Evolutionary conservation across 2,329 filamentous ascomycete species (phyloP), one percentile per base, ranked within the genome.

Genomic region (Dothideomycetidae sp.): DNA sequence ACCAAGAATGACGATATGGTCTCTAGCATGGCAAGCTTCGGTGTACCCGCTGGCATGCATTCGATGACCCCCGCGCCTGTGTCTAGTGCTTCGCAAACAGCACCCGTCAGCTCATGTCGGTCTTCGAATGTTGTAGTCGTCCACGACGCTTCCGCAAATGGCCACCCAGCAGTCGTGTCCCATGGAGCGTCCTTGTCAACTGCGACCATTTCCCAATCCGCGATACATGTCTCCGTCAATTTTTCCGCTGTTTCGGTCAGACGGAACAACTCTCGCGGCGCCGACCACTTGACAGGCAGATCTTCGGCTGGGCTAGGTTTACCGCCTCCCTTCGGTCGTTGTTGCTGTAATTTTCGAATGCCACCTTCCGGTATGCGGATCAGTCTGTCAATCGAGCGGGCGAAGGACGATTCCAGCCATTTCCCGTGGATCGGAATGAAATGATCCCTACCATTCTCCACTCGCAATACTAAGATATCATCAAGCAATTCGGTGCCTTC

Each of bases 211-310:
- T 64, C 66, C 71, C 71, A 76, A 46, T 77, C 73, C 5, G 72
- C 73, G 16, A 75, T 56, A 9, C 70, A 66, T 21, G 72, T 65
- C 46, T 73, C 69, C 17, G 63, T 63, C 47, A 75, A 53, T 48
- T 70, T 66, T 51, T 75, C 71, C 56, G 93, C 69, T 9, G 77
- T 73, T 55, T 93, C 83, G 4, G 85, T 94, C 50, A 98, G 71
- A 53, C 78, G 78, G 59, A 93, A 92, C 5, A 96, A 67, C 56
- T 94, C 88, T 43, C 81, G 76, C 1, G 90, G 88, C 1, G 85
- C 85, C 9, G 85, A 88, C 53, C 79, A 78, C 53, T 74, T 74
- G 44, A 82, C 70, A 42, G 68, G 72, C 40, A 26, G 29, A 3
- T 40, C 29, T 12, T 37, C 33, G 14, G 11, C 13, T 2, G 31